phyloP scores from a whole-genome alignment of 495 filamentous ascomycete genomes.

The Pseudevernia furfuracea region DNA sequence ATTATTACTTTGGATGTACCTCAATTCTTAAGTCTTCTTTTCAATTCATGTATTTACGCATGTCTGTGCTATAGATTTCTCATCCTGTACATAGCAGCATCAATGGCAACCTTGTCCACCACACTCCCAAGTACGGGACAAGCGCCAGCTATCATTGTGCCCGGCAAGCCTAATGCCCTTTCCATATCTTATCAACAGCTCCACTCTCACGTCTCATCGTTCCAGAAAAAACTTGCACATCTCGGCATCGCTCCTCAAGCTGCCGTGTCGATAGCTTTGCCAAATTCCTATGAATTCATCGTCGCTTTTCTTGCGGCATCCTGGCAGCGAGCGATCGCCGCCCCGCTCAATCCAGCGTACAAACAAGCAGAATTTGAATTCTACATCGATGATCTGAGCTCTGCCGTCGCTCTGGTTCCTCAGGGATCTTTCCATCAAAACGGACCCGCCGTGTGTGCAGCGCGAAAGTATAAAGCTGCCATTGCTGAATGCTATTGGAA shows the following conservation, averaged over 20 bases:
- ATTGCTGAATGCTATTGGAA: conserved; percentile 79
- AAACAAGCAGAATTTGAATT: conserved; percentile 85
- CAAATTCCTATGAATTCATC: conserved; percentile 76
- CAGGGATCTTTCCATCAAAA: conserved; percentile 53
- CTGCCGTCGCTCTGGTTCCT: conserved; percentile 65
- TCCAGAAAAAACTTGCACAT: conserved; percentile 64
- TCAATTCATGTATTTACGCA: not conserved
- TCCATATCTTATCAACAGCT: conserved; percentile 58
- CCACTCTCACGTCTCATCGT: conserved; percentile 48
- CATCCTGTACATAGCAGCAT: not conserved
- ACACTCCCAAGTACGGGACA: conserved; percentile 38
- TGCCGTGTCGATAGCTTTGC: conserved; percentile 67
- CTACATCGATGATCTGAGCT: conserved; percentile 77
- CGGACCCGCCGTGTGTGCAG: conserved; percentile 63
- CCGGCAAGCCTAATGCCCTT: conserved; percentile 48
- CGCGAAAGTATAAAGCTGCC: conserved; percentile 64
- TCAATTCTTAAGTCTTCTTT: not conserved
- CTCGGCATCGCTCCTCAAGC: conserved; percentile 56
- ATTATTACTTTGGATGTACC: not conserved
- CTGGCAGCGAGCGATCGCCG: conserved; percentile 71
- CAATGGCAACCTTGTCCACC: conserved; percentile 42
- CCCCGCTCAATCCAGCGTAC: conserved; percentile 74
- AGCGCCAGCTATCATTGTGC: conserved; percentile 59
- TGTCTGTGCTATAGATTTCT: not conserved
- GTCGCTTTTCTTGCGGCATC: conserved; percentile 70